phyloP scores from a whole-genome alignment of 371 early-diverging fungal genomes.

The Chytridium lagenaria region DNA sequence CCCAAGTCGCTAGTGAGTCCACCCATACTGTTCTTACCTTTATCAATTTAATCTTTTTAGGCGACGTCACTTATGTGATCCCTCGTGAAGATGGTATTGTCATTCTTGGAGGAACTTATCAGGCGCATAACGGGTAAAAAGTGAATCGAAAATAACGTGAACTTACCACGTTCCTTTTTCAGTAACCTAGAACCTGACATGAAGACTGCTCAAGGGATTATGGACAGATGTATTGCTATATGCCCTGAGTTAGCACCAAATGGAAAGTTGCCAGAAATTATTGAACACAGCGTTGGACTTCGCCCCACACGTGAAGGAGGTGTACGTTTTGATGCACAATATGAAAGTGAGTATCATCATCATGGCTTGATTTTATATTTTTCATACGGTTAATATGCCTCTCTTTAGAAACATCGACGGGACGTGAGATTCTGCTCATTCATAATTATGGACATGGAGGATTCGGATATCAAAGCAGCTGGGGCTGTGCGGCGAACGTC shows the following conservation, averaged over 20 bases:
- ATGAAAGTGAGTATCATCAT: slow-evolving; percentile 35
- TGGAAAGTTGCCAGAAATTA: slow-evolving; percentile 61
- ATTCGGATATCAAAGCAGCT: slow-evolving; percentile 75
- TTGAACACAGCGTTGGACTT: slow-evolving; percentile 72
- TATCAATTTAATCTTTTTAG: slow-evolving; percentile 7
- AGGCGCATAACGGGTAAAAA: slow-evolving; percentile 68
- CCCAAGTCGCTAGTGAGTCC: slow-evolving; percentile 20
- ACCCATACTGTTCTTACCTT: not conserved
- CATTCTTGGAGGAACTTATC: slow-evolving; percentile 77
- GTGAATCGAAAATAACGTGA: not conserved
- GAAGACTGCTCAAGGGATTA: slow-evolving; percentile 49
- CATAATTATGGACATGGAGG: slow-evolving; percentile 87
- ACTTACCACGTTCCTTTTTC: no score
- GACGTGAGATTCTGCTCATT: slow-evolving; percentile 54
- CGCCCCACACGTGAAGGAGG: slow-evolving; percentile 76
- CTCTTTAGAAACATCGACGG: slow-evolving; percentile 23
- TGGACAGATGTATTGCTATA: slow-evolving; percentile 52
- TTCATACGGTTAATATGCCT: not conserved
- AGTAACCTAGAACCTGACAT: slow-evolving; percentile 38
- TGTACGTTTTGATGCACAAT: slow-evolving; percentile 72
- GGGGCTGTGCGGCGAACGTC: slow-evolving; percentile 69
- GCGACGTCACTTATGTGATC: slow-evolving; percentile 73
- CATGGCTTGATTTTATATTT: slow-evolving; percentile 11
- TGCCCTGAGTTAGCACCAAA: slow-evolving; percentile 57
- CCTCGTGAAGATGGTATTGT: slow-evolving; percentile 79